Evolutionary conservation across 345 rosid species (phyloP), one percentile per base, ranked within the genome.

Genomic region (Eutrema heterophyllum): DNA sequence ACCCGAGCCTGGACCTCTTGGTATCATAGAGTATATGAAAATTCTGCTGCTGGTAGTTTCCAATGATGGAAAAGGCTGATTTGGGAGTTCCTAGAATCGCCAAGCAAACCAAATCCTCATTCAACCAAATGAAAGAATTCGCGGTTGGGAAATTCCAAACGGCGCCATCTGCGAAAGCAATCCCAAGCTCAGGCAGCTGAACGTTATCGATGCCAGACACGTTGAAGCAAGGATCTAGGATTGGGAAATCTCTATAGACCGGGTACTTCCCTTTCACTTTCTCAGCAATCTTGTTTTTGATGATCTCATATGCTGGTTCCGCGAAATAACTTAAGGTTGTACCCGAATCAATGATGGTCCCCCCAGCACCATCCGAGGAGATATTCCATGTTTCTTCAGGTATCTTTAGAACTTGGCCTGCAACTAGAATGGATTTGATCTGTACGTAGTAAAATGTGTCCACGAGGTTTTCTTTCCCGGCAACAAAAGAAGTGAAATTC

Each of bases 1-100:
- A 93, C 4, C 98, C 98, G 16, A 93, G 87, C 83, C 91, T 84
- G 1, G 96, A 86, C 77, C 70, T 86, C 75, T 85, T 83, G 6
- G 86, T 89, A 56, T 93, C 98, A 78, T 89, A 93, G 33, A 88
- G 64, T 54, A 93, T 76, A 21, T 88, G 93, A 70, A 91, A 91
- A 71, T 91, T 89, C 79, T 87, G 97, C 83, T 93, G 98, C 87
- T 87, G 92, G 64, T 85, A 94, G 76, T 91, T 94, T 4, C 97
- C 99, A 1, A 94, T 87, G 24, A 94, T 94, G 0, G 99, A 94
- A 18, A 91, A 85, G 0, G 89, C 86, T 16, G 96, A 87, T 48
- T 55, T 81, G 0, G 97, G 93, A 38, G 96, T 91, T 74, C 97
- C 92, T 51, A 94, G 68, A 51, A 94, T 79, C 3, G 97, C 99